Evolutionary conservation across 192 early-diverging fungal genomes (phyloP), one percentile per base, ranked within the genome.

Genomic region (Linnemannia elongata): DNA sequence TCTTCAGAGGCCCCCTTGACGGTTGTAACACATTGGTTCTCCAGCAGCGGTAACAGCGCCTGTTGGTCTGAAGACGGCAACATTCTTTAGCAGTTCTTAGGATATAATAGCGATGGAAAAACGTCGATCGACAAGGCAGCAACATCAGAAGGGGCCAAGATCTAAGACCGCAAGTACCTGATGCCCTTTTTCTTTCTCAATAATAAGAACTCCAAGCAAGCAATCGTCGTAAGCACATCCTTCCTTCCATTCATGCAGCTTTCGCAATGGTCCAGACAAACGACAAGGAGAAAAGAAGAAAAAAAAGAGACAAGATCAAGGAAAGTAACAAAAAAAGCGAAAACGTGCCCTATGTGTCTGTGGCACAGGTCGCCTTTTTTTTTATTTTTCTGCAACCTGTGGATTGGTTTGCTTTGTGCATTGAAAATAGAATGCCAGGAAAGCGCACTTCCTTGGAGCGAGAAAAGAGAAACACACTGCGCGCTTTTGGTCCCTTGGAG

Each of bases 371-470:
- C 39, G 39, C 69, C 22, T 45, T 42, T 38, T 45, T 42, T 36
- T 36, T 42, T 36, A 22, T n/a, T 71, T 41, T 20, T n/a, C 35
- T 69, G 69, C 36, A 36, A 3, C 10, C 17, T 49, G 18, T 49
- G 47, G 42, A 7, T 49, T 49, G 42, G 10, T 17, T 49, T 49
- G 47, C 47, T 1, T 15, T 18, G 13, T 41, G 60, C 60, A 66
- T 66, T 35, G 60, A 66, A 66, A 66, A 66, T 66, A 66, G 60
- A 66, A 66, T 3, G 60, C n/a, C n/a, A 66, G 27, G 60, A 66
- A 66, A 15, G 49, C 20, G 49, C 49, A 52, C 1, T 52, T 17
- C 17, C 3, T 22, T 45, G 44, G 24, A 60, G 38, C 1, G 38
- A 39, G 38, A 39, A 27, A 60, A 27, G 30, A 66, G 30, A 66